Base-by-base conservation (phyloP, 2,329 filamentous ascomycete species). In the Dendryphion nanum region DNA sequence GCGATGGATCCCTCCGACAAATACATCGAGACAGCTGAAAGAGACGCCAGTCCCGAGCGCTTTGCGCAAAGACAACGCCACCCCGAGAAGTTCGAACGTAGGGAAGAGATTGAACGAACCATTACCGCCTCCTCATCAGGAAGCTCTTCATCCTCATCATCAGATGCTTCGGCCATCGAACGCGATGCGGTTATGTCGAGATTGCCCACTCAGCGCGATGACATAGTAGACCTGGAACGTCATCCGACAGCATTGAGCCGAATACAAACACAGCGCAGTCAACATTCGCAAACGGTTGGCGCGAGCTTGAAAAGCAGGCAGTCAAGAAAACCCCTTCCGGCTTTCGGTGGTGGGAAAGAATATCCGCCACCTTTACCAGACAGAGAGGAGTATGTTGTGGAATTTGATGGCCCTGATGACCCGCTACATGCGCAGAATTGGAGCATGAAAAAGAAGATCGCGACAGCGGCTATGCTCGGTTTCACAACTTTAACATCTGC, bases 401-500 rank as follows among this genome's bases (percentile, higher is more conserved):
- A 78, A 37, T 96, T 94, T 55, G 83, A 90, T 50, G 89, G 89
- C 1, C 83, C 81, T 1, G 77, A 89, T 47, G 89, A 95, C 56
- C 89, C 89, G 2, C 59, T 90, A 45, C 89, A 95, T 64, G 83
- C 89, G 1, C 86, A 93, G 68, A 96, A 95, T 63, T 96, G 89
- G 89, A 76, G 86, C 0, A 63, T 86, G 37, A 78, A 71, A 59
- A 90, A 86, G 72, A 95, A 95, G 81, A 34, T 89, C 26, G 52
- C 78, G 4, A 86, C 83, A 0, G 79, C 81, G 15, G 74, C 75
- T 28, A 82, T 89, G 53, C 70, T 90, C 29, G 85, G 82, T 13
- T 89, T 82, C 55, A 87, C 84, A 12, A 89, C 86, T 14, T 71
- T 89, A 53, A 56, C 56, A 2, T 72, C 84, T 0, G 78, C 85